Evolutionary conservation across 2,329 filamentous ascomycete genomes (phyloP), one percentile per base, ranked within the genome.

Genomic region (Myrmaecium sp.): DNA sequence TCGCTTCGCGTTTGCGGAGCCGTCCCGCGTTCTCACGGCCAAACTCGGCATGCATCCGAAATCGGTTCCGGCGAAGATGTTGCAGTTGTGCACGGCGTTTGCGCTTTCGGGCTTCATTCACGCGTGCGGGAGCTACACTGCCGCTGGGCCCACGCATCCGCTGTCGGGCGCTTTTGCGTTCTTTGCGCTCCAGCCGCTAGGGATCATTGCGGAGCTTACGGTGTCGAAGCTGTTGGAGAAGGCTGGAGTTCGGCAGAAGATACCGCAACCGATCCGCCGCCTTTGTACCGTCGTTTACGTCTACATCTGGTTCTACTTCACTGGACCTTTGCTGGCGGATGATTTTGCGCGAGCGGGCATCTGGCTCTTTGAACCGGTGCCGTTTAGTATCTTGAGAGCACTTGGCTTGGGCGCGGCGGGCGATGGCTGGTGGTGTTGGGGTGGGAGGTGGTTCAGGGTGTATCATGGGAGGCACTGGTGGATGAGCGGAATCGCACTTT

Each of bases 281-380:
- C 32, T 47, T 0, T 62, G 57, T 0, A 92, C 89, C 37, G 47
- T 78, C 1, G 13, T 60, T 0, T 76, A 74, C 36, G 64, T 71
- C 1, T 35, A 71, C 4, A 38, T 46, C 0, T 94, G 81, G 80
- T 54, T 91, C 32, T 67, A 71, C 29, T 46, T 58, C 10, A 86
- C 79, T 0, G 65, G 66, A 1, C 59, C 59, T 21, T 47, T 72
- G 18, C 60, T 93, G n/a, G 58, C 71, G 7, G 70, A 92, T 43
- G 84, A 94, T 41, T 72, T 92, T 44, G 65, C 74, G 0, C 60
- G 64, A 7, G 66, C 70, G 1, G 82, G 80, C 0, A 42, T 92
- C 0, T 93, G 79, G 78, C 50, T 91, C 9, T 70, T 71, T 33
- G 82, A 94, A 49, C 81, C 82, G 0, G 52, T 92, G n/a, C 81